Evolutionary conservation across 2,329 filamentous ascomycete species (phyloP).

Genomic region (Mollisia scopiformis): DNA sequence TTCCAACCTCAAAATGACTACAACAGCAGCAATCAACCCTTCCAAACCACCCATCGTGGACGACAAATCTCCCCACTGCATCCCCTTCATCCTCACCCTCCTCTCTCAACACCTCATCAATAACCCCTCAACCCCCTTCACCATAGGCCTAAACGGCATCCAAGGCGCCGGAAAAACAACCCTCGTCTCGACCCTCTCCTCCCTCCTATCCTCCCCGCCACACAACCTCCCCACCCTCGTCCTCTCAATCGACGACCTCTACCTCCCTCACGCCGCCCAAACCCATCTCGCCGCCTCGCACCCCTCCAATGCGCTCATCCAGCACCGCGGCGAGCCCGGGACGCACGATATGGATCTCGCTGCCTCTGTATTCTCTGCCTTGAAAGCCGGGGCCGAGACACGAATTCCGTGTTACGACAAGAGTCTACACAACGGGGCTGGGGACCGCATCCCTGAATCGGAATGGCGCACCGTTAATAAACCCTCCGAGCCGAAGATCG

Average conservation of each 20-base stretch:
- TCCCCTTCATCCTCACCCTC: slow-evolving; percentile 73
- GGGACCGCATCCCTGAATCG: slow-evolving; percentile 58
- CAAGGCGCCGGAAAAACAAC: slow-evolving; percentile 95
- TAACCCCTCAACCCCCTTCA: slow-evolving; percentile 59
- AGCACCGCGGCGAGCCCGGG: slow-evolving; percentile 61
- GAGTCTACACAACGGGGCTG: slow-evolving; percentile 62
- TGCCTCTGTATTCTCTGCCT: slow-evolving; percentile 52
- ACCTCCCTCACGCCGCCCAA: slow-evolving; percentile 63
- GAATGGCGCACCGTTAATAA: slow-evolving; percentile 53
- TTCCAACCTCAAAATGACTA: not conserved
- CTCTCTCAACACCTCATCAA: slow-evolving; percentile 50
- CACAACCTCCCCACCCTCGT: slow-evolving; percentile 60
- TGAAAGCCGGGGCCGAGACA: slow-evolving; percentile 47
- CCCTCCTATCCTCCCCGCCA: slow-evolving; percentile 50
- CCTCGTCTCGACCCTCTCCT: slow-evolving; percentile 68
- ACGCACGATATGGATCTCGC: slow-evolving; percentile 69
- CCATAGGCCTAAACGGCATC: slow-evolving; percentile 87
- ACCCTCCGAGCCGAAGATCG: slow-evolving; percentile 29
- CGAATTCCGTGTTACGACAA: slow-evolving; percentile 70
- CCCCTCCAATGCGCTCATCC: slow-evolving; percentile 61
- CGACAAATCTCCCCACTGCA: slow-evolving; percentile 77
- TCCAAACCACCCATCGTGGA: slow-evolving; percentile 57
- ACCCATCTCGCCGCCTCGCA: slow-evolving; percentile 54
- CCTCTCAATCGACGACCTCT: slow-evolving; percentile 71
- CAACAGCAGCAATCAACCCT: not conserved